Percentiles rank a stretch among this genome's conserved stretches.
Conservation (phyloP, 257 asterid genomes). For the Fraxinus cuspidata region DNA sequence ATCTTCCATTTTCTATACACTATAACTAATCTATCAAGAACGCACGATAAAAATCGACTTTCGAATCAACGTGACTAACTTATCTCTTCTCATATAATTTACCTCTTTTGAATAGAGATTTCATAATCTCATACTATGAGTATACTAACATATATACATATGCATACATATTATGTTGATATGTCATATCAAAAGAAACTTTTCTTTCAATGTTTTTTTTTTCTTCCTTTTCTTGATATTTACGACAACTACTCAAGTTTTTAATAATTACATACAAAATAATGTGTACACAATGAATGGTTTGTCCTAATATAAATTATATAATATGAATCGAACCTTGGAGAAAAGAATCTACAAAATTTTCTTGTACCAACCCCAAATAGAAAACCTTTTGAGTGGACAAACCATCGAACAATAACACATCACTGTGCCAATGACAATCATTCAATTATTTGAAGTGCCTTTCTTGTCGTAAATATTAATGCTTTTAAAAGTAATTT, state of each 20-base stretch:
- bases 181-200: not conserved
- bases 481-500: not conserved
- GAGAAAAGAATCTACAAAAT: not conserved
- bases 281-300: too few species aligned
- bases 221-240: too few species aligned
- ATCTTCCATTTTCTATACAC: not conserved
- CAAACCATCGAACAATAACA: not conserved
- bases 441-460: not conserved
- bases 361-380: not conserved
- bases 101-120: not conserved
- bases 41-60: too few species aligned
- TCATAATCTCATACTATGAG: not conserved
- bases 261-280: too few species aligned
- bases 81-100: too few species aligned
- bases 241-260: not conserved
- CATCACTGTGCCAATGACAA: not conserved
- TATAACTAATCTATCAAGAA: too few species aligned
- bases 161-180: not conserved
- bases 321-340: not conserved
- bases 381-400: not conserved
- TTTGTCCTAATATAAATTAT: too few species aligned
- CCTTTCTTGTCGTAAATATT: not conserved
- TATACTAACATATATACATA: too few species aligned
- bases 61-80: not conserved
- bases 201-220: not conserved